A percentile compares a stretch with the other conserved stretches of the same genome.
Conservation (phyloP, 148 eudicot species). For the Vaccinium vitisidaea region DNA sequence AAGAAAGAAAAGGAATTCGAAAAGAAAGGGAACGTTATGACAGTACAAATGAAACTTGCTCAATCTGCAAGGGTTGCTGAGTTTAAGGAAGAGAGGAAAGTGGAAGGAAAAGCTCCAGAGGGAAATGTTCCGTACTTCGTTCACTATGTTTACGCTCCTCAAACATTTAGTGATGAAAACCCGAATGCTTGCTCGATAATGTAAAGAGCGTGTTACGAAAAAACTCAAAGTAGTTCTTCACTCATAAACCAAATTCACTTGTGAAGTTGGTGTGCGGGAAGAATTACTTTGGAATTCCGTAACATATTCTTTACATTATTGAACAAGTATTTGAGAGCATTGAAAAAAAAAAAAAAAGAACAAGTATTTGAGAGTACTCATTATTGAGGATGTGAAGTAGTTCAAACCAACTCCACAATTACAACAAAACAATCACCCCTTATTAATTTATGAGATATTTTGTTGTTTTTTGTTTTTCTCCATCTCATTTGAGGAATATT, state of each 20-base stretch:
- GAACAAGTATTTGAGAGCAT: too few relatives aligned
- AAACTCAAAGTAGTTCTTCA: too few relatives aligned
- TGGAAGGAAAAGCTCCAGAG: slow-evolving; percentile 47
- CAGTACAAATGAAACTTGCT: slow-evolving; percentile 24
- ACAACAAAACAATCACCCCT: too few relatives aligned
- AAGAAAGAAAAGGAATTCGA: slow-evolving; percentile 27
- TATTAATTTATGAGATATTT: too few relatives aligned
- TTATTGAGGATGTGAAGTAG: too few relatives aligned
- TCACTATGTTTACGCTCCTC: slow-evolving; percentile 88
- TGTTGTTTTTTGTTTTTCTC: background rate
- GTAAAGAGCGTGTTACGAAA: background rate
- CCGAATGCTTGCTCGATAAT: slow-evolving; percentile 70
- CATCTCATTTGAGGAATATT: background rate
- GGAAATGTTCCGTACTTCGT: slow-evolving; percentile 61
- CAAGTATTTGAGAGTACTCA: too few relatives aligned
- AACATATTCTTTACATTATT: too few relatives aligned
- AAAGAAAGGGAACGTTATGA: slow-evolving; percentile 19
- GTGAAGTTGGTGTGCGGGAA: too few relatives aligned
- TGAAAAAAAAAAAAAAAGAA: too few relatives aligned
- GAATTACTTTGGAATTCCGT: too few relatives aligned
- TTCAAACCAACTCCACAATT: too few relatives aligned
- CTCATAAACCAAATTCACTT: too few relatives aligned
- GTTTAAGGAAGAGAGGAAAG: slow-evolving; percentile 51
- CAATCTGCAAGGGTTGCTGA: slow-evolving; percentile 34
- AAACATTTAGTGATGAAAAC: slow-evolving; percentile 84